Evolutionary conservation across 1,284 basidiomycete genomes (phyloP).

Genomic region (Boletellus dicymbophilus): DNA sequence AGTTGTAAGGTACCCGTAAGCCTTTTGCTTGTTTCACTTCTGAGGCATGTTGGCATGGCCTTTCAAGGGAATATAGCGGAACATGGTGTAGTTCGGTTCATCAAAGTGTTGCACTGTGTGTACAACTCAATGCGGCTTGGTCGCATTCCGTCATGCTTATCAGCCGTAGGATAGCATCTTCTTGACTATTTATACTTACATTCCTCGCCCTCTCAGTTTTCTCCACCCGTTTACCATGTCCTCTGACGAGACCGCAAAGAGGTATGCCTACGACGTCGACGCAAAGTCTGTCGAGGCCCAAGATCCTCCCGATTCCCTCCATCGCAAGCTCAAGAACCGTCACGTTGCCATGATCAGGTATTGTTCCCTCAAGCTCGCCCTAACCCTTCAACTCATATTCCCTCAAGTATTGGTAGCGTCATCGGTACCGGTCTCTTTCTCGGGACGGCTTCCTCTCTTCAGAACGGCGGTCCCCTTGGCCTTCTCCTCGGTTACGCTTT

Average conservation of each 20-base stretch:
- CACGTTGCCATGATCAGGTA: slow-evolving; percentile 37
- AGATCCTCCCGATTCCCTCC: slow-evolving; percentile 5
- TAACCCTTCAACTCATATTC: not conserved
- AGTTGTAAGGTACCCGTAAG: no score
- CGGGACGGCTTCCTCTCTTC: slow-evolving; percentile 32
- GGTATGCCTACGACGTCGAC: not conserved
- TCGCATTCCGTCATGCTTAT: no score
- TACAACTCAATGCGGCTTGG: no score
- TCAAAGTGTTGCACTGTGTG: no score
- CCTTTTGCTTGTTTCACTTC: no score
- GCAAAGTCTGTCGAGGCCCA: slow-evolving; percentile 11
- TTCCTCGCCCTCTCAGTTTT: not conserved
- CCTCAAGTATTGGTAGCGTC: slow-evolving; percentile 40
- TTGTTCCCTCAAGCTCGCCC: not conserved
- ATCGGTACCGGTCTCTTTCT: slow-evolving; percentile 53
- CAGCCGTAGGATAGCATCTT: no score
- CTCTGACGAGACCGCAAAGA: slow-evolving; percentile 6
- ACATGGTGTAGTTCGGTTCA: no score
- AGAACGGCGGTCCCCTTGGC: slow-evolving; percentile 32
- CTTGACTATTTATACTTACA: no score
- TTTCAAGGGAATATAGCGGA: no score
- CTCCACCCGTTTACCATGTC: slow-evolving; percentile 12
- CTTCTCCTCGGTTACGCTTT: slow-evolving; percentile 35
- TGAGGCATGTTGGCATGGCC: no score
- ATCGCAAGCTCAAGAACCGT: slow-evolving; percentile 31